Base-by-base conservation (phyloP, 2,329 filamentous ascomycete species). In the Huntiella moniliformis region DNA sequence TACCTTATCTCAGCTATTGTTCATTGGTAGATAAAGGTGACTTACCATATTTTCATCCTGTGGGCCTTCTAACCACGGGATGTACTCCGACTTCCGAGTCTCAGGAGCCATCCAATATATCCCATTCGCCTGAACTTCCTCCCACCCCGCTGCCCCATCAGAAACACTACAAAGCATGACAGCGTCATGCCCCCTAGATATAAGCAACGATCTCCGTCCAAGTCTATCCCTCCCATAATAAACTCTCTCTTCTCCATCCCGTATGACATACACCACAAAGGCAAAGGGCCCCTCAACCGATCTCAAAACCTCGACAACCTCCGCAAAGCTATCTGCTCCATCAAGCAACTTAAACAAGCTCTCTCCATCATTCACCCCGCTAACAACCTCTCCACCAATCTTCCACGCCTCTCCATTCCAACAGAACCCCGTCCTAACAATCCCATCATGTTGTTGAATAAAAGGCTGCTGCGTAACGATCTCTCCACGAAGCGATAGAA, bases 351-450 rank as follows among this genome's bases (percentile, higher is more conserved):
- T 56, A 55, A 88, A 77, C 13, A 96, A 66, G 5, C 65, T 62
- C 54, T 79, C 70, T 3, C 82, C 82, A 61, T 98, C 91, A 57
- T 94, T 95, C 16, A 28, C 22, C 48, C 77, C 82, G 4, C 56
- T 49, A n/a, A 94, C 66, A 1, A 59, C 55, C 7, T 68, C 54
- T 32, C 68, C 69, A 6, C 61, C 62, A 42, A 93, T 68, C 48
- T 72, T 79, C 91, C 91, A 98, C 1, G 86, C 88, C 59, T 98
- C 91, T 38, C 91, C 91, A 57, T 98, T 98, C 91, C 91, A 98
- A 68, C 88, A 95, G 2, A 98, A 67, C 7, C 15, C 40, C 31
- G 36, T 42, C 33, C 38, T 17, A 44, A 11, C 18, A 39, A 13
- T 18, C 7, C 17, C 12, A 33, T 15, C n/a, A 2, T 8, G 22